Base-by-base conservation (phyloP, 371 early-diverging fungal species). In the Catenaria anguillulae region DNA sequence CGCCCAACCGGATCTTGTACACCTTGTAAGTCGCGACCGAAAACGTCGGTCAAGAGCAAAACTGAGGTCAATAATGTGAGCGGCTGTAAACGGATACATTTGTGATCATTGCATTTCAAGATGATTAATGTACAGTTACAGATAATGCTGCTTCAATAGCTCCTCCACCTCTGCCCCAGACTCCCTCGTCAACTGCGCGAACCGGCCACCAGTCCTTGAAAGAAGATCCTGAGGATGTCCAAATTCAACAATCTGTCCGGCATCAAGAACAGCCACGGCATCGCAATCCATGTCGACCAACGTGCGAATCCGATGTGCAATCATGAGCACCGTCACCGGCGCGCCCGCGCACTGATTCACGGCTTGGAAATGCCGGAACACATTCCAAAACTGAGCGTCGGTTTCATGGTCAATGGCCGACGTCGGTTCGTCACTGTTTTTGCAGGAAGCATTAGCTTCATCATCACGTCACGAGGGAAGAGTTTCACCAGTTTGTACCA, bases 211-310 rank as follows among this genome's bases (percentile, higher is more conserved):
- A 13, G 37, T 13, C 8, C 37, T 4, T 4, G 13, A 13, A 23
- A 56, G n/a, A 24, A 56, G 37, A 10, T 24, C 37, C 3, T 5
- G 19, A 4, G 56, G 56, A 8, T 33, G 37, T 0, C 56, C 56
- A 24, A 56, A 29, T 23, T 56, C 56, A 33, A 37, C 24, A 13
- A 56, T n/a, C 23, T 24, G 34, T 0, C 56, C 56, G 4, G 23
- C 26, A 6, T 56, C 56, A 24, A 56, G n/a, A n/a, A 56, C 58
- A 63, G 75, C 46, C 73, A 75, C 62, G 75, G 74, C 61, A 67
- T 77, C 55, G 73, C 76, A 37, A 46, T 75, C 24, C 74, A 71
- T 0, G 60, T 77, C 52, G 78, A 77, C 42, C 73, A 56, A 23
- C 24, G 56, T 24, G 21, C 23, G 15, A 10, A 56, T 21, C 6